Conservation (phyloP, 1,284 basidiomycete genomes). For the Erythrobasidium hasegawianum region DNA sequence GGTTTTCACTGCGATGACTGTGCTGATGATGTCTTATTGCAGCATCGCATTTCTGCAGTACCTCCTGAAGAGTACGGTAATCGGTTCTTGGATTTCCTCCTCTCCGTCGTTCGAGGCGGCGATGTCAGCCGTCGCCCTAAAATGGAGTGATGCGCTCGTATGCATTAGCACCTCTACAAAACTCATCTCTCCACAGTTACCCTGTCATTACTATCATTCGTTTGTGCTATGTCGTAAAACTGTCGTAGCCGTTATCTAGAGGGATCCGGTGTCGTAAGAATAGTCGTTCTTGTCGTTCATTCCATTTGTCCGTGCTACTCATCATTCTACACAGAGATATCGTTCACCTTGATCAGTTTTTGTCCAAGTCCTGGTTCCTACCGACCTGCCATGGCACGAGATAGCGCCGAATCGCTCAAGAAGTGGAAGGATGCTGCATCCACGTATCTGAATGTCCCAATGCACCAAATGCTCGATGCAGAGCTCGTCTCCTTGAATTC, state of each 20-base stretch:
- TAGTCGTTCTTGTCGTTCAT: neutral
- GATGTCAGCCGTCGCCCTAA: slow-evolving; percentile 65
- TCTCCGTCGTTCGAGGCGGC: slow-evolving; percentile 72
- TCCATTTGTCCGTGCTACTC: too few relatives aligned
- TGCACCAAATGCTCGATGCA: slow-evolving; percentile 9
- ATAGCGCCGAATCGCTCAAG: too few relatives aligned
- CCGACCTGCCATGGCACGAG: neutral
- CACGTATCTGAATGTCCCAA: neutral
- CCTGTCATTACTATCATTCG: neutral
- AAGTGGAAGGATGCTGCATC: too few relatives aligned
- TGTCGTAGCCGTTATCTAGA: too few relatives aligned
- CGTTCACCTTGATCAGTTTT: too few relatives aligned
- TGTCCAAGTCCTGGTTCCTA: neutral
- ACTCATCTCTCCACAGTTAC: neutral
- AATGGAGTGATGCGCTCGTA: slow-evolving; percentile 34
- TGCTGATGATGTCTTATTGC: slow-evolving; percentile 5
- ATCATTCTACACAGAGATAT: too few relatives aligned
- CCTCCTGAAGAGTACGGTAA: slow-evolving; percentile 76
- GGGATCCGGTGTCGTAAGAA: too few relatives aligned
- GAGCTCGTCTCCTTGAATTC: neutral
- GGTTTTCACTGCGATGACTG: slow-evolving; percentile 5
- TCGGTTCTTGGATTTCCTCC: slow-evolving; percentile 82
- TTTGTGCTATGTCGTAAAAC: too few relatives aligned
- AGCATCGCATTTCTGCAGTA: slow-evolving; percentile 92
- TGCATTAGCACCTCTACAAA: neutral